These are phyloP conservation scores for Allium sativum DNA, from an alignment of 106 monocot genomes.

Conservation along the genomic window DNA sequence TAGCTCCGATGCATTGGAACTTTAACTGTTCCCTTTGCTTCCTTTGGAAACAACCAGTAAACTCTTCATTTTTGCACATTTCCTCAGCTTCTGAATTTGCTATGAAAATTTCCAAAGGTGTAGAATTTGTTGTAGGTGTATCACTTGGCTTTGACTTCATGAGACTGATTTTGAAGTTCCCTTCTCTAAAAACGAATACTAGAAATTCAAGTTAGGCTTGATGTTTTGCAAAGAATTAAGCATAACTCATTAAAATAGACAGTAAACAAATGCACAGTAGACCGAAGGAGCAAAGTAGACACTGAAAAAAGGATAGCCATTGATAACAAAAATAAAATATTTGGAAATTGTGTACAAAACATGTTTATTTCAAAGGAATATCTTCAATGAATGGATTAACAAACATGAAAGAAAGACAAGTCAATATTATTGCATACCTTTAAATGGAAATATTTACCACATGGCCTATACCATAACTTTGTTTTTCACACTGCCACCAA, in stretches of 20 bases:
- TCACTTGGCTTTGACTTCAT: constrained; percentile 4
- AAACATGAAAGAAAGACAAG: too few species aligned
- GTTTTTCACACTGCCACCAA: constrained; percentile 74
- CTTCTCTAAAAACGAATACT: constrained; percentile 17
- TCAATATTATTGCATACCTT: constrained; percentile 23
- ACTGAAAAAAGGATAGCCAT: too few species aligned
- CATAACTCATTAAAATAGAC: not conserved
- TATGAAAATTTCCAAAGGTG: constrained; percentile 8
- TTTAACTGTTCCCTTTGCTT: constrained; percentile 10
- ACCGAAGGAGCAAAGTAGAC: too few species aligned
- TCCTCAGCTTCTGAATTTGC: constrained; percentile 7
- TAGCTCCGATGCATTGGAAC: not conserved
- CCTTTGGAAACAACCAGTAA: constrained; percentile 17
- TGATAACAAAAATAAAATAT: too few species aligned
- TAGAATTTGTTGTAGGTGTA: constrained; percentile 12
- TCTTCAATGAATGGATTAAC: too few species aligned
- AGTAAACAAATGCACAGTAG: too few species aligned
- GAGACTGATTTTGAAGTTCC: constrained; percentile 11
- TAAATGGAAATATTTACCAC: constrained; percentile 72
- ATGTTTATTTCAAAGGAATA: too few species aligned
- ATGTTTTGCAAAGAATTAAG: not conserved
- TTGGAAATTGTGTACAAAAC: too few species aligned
- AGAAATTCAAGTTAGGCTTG: constrained; percentile 1
- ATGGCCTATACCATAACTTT: constrained; percentile 45
- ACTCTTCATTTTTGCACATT: constrained; percentile 12